Evolutionary conservation across 2,329 filamentous ascomycete species (phyloP), one percentile per base, ranked within the genome.

Genomic region (Immersiporthe knoxdaviesiana): DNA sequence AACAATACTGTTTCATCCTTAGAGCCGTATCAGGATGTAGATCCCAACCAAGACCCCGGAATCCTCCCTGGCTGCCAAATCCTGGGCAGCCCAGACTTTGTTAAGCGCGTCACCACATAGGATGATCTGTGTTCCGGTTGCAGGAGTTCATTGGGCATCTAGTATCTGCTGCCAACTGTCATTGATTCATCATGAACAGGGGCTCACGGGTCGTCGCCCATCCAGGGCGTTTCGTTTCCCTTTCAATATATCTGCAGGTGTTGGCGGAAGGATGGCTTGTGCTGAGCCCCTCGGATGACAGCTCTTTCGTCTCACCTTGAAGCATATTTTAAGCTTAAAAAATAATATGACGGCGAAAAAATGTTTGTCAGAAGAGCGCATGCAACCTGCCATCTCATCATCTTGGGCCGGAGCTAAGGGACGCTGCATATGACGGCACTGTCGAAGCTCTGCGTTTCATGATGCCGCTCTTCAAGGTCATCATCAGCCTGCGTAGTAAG

Each of bases 11-110:
- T 27, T 3, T 16, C 44, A 47, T n/a, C 8, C 8, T n/a, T 47
- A 47, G 52, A 59, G 18, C 32, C 14, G 56, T 59, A n/a, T 59
- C 56, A 59, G 56, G 18, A 24, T 30, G 56, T 7, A 59, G 56
- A 59, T 59, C 56, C 32, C 32, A 59, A 37, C 56, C 56, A 59
- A 37, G 32, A 30, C 56, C 54, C 6, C 16, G 5, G 21, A 7
- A 14, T 21, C 18, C 18, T 21, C n/a, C 21, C 12, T 21, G 21
- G 32, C 21, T 59, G 18, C 56, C 18, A 37, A 24, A n/a, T 11
- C 21, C 32, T 37, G 18, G 21, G 21, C 37, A 32, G 32, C 32
- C 21, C 18, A 59, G 32, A 37, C 21, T 21, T 59, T 8, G n/a
- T 37, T n/a, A n/a, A 59, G 56, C 37, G 56, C 32, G 30, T 18